These are phyloP conservation scores for Cutaneotrichosporon spelunceum DNA, from an alignment of 1,284 basidiomycete genomes.

Conservation along the genomic window DNA sequence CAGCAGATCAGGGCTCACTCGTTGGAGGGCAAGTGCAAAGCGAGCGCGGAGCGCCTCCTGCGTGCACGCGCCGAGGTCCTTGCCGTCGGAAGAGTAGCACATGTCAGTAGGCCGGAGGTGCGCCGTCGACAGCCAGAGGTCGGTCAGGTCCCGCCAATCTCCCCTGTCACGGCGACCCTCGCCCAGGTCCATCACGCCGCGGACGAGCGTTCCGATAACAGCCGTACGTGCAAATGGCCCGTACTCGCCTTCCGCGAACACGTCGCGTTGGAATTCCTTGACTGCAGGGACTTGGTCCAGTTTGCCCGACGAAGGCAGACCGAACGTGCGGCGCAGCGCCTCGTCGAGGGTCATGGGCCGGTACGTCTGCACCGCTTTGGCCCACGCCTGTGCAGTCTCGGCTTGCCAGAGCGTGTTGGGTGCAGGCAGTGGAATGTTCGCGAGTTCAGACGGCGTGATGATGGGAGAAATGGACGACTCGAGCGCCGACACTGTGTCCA, in stretches of 20 bases:
- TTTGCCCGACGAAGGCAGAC: constrained; percentile 38
- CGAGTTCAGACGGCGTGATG: constrained; percentile 45
- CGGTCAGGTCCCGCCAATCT: constrained; percentile 51
- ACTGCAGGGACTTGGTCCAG: constrained; percentile 42
- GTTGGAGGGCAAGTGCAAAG: constrained; percentile 41
- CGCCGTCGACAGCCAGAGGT: constrained; percentile 44
- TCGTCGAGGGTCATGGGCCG: constrained; percentile 46
- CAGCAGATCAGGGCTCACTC: constrained; percentile 35
- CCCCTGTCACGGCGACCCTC: constrained; percentile 50
- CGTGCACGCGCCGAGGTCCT: constrained; percentile 36
- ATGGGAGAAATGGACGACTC: constrained; percentile 51
- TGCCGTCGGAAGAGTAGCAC: constrained; percentile 35
- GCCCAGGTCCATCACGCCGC: constrained; percentile 52
- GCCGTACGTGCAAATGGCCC: constrained; percentile 53
- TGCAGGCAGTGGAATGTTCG: constrained; percentile 51
- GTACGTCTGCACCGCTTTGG: constrained; percentile 38
- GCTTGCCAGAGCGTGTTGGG: constrained; percentile 53
- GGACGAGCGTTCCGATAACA: constrained; percentile 49
- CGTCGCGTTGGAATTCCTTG: constrained; percentile 39
- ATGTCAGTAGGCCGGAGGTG: constrained; percentile 37
- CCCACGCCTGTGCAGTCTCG: constrained; percentile 47
- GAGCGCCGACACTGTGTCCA: constrained; percentile 52
- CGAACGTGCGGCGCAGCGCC: constrained; percentile 48
- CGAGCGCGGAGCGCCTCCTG: constrained; percentile 34
- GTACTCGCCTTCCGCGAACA: constrained; percentile 41